Evolutionary conservation across 306 rosid species (phyloP), one percentile per base, ranked within the genome.

Genomic region (Rosa lucieae): DNA sequence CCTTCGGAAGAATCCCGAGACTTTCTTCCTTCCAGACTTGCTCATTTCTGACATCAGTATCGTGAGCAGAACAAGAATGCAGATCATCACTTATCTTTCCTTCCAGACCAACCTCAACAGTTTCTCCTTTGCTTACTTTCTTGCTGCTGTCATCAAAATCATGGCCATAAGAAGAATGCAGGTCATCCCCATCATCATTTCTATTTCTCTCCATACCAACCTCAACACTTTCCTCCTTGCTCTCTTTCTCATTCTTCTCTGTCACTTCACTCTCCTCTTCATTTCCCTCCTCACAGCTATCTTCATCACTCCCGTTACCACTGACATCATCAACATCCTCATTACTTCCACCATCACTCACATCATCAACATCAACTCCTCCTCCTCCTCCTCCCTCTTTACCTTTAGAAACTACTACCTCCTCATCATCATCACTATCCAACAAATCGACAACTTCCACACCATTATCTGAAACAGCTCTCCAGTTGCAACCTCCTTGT

Each of bases 101-200:
- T 12, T n/a, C 10, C 65, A 23, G 3, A 58, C 35, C 65, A 58
- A n/a, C 65, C 32, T 58, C 65, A 32, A 32, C 37, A 32, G 37
- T 2, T 32, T 32, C 37, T 32, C 37, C 3, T 48, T 48, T 48
- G 17, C 17, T 5, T 2, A 5, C 53, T 13, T 13, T 48, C 17
- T 48, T 17, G 4, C 5, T 11, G 12, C 17, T 48, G 15, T 48
- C 53, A 13, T 10, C 13, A 4, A 48, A 11, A 48, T 12, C 53
- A 48, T 48, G 14, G 12, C 52, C 52, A 48, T 3, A 48, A 48
- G 52, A n/a, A 58, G 63, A 58, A 20, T 8, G 32, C 23, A 7
- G 5, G 21, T 21, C 32, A 58, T 21, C 81, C 65, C 77, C 85
- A 15, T 81, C 89, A 32, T 80, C 3, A 68, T 56, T 8, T 48